A percentile compares a stretch with the other conserved stretches of the same genome.
These are phyloP conservation scores for Paratrypanosoma confusum DNA, from an alignment of 208 protist genomes.

Conservation along the genomic window DNA sequence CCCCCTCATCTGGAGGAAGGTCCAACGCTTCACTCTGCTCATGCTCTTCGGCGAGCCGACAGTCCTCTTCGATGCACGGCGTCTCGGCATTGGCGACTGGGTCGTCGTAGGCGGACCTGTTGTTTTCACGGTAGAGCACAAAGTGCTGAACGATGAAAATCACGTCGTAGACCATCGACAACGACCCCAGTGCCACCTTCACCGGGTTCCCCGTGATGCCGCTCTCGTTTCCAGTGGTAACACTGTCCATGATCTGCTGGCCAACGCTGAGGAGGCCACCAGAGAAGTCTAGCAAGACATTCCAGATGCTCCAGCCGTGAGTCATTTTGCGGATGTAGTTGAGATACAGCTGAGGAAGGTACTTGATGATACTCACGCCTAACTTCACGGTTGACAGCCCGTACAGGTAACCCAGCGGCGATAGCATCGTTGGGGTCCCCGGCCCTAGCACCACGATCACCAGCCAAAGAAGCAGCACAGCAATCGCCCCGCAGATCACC, in stretches of 20 bases:
- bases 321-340: constrained; percentile 47
- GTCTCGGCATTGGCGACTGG: too few species aligned
- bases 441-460: constrained; percentile 4
- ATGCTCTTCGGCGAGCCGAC: too few species aligned
- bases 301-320: constrained; percentile 54
- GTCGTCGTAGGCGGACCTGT: too few species aligned
- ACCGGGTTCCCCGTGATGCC: constrained; percentile 41
- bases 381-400: constrained; percentile 43
- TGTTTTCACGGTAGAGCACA: constrained; percentile 34
- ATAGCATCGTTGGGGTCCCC: not conserved
- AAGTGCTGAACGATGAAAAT: constrained; percentile 72
- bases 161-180: constrained; percentile 48
- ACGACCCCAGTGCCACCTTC: constrained; percentile 46
- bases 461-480: constrained; percentile 5
- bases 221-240: constrained; percentile 24
- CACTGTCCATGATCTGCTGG: constrained; percentile 35
- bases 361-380: constrained; percentile 42
- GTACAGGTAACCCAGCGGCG: constrained; percentile 25
- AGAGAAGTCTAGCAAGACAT: constrained; percentile 53
- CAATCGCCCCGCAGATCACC: constrained; percentile 8
- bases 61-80: too few species aligned
- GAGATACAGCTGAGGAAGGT: constrained; percentile 53
- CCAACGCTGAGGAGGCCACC: constrained; percentile 31
- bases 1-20: too few species aligned
- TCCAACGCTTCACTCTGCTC: too few species aligned